Conservation (phyloP, 495 filamentous ascomycete genomes). For the Penicillium flavigenum region DNA sequence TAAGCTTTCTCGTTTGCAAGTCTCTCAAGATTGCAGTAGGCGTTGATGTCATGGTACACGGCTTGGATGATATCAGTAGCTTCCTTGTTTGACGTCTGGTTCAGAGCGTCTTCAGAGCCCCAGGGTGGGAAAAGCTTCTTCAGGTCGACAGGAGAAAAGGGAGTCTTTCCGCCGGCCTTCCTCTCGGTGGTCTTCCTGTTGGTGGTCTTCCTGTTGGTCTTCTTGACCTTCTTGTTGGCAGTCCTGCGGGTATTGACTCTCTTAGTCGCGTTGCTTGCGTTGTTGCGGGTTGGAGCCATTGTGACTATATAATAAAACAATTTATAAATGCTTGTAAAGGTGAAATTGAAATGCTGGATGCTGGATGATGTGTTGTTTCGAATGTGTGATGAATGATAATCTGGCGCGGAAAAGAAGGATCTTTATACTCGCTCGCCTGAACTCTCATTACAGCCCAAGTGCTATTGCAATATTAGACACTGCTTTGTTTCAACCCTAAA, state of each 20-base stretch:
- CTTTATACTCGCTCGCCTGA: neutral
- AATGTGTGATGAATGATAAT: neutral
- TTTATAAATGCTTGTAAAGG: neutral
- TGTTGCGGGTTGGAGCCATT: neutral
- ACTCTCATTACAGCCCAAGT: neutral
- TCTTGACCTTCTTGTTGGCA: neutral
- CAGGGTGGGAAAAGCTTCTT: neutral
- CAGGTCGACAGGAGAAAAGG: neutral
- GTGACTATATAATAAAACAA: neutral
- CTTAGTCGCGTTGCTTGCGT: neutral
- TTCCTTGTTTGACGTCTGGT: neutral
- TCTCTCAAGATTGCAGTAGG: slow-evolving; percentile 3
- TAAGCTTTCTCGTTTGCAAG: neutral
- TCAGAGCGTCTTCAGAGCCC: neutral
- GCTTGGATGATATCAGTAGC: slow-evolving; percentile 16
- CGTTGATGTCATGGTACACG: slow-evolving; percentile 25
- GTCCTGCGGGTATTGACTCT: neutral
- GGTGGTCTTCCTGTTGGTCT: neutral
- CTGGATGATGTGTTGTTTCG: neutral
- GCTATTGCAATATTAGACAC: neutral
- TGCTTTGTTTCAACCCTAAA: slow-evolving; percentile 1
- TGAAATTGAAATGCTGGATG: neutral
- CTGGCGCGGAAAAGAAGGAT: neutral
- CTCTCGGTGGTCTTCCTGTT: neutral
- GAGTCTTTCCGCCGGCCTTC: neutral